Percentiles rank a stretch among this genome's conserved stretches.
Evolutionary conservation across 805 yeast genomes (phyloP).

Genomic region (Monosporozyma servazzii): DNA sequence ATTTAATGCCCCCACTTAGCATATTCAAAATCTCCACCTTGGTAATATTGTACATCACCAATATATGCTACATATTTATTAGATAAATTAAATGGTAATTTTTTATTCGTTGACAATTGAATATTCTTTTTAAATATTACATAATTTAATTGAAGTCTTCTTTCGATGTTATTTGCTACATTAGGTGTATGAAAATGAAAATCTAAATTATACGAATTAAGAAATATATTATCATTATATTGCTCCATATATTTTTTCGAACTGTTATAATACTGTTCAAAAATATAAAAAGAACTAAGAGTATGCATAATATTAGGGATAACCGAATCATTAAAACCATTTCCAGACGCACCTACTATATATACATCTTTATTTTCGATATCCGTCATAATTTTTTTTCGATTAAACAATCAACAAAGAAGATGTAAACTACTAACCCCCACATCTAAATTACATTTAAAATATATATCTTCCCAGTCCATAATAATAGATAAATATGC

Average conservation of each 20-base stretch:
- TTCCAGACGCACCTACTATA: neutral
- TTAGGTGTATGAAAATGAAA: neutral
- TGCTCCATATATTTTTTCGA: neutral
- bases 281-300: neutral
- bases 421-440: neutral
- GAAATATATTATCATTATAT: neutral
- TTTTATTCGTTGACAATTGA: neutral
- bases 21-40: constrained; percentile 3
- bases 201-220: neutral
- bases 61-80: constrained; percentile 1
- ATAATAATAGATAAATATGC: too few relatives aligned
- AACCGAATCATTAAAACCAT: neutral
- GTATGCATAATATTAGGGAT: neutral
- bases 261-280: neutral
- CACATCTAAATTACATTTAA: neutral
- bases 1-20: constrained; percentile 2
- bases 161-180: neutral
- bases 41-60: constrained; percentile 1
- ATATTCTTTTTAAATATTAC: neutral
- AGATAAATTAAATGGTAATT: neutral
- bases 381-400: neutral
- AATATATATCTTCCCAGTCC: constrained; percentile 1
- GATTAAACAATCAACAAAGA: neutral
- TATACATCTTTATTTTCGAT: neutral
- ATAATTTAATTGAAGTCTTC: neutral